Evolutionary conservation across 202 grass and related monocot species (phyloP).

Genomic region (Zizania palustris): DNA sequence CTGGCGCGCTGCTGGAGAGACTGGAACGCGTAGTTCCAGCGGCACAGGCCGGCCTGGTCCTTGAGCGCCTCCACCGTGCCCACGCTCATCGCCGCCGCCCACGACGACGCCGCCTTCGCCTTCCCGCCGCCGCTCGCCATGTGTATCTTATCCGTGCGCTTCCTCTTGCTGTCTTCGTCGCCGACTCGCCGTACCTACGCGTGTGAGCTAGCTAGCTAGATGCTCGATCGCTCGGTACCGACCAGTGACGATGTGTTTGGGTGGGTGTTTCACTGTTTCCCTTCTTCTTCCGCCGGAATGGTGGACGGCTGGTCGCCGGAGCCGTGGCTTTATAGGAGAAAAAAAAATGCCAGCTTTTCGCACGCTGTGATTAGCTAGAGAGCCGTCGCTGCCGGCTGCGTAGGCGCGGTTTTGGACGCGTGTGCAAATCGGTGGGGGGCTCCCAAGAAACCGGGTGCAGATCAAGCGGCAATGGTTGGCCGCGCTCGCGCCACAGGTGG

Average conservation of each 20-base stretch:
- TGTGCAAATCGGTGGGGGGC: conserved; percentile 35
- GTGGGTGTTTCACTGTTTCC: no score
- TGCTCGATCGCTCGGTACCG: no score
- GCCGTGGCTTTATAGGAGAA: conserved; percentile 19
- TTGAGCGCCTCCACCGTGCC: conserved; percentile 72
- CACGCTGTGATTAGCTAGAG: not conserved
- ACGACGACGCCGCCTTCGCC: conserved; percentile 49
- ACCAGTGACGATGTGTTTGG: not conserved
- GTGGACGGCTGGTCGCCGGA: not conserved
- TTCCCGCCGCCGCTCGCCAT: conserved; percentile 48
- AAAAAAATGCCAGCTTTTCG: not conserved
- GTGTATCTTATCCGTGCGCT: not conserved
- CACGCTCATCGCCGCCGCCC: conserved; percentile 56
- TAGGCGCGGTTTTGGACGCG: conserved; percentile 32
- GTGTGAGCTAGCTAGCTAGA: not conserved
- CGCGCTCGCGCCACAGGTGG: no score
- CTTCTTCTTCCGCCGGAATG: not conserved
- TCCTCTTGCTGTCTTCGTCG: no score
- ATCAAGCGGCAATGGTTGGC: not conserved
- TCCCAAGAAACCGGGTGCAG: conserved; percentile 48
- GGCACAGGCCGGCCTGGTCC: conserved; percentile 60
- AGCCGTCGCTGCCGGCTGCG: not conserved
- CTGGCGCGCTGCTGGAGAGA: conserved; percentile 37
- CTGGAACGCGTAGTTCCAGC: conserved; percentile 61
- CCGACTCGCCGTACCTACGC: no score